Base-by-base conservation (phyloP, 805 yeast species). In the Pichia gijzeniarum region DNA sequence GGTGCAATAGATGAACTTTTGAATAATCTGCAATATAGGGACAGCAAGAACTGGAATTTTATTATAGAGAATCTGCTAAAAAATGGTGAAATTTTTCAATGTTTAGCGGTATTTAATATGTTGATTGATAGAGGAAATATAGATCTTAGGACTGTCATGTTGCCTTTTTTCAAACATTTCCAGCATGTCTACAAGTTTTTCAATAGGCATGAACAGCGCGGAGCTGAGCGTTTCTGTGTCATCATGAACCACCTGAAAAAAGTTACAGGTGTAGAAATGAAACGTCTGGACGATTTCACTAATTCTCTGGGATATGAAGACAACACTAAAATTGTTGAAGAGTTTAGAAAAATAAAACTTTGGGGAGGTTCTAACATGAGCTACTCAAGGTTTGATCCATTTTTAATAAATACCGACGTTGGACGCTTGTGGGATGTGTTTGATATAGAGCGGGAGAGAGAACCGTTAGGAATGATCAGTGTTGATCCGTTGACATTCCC, bases 391-490 rank as follows among this genome's bases (percentile, higher is more conserved):
- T 25, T 25, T 25, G 28, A 25, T 25, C 6, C 28, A 7, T 25
- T 25, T 25, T 25, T 25, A 25, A 6, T 7, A 7, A 10, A 7
- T 30, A 30, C 5, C 14, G 33, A 30, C 13, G 7, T 31, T 12
- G 31, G 16, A 34, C 22, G 34, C 3, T 36, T 42, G 17, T 42
- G 45, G 45, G 31, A 28, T n/a, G 40, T 35, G n/a, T 35, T 31
- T 4, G 40, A 27, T 17, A 14, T 30, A 31, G 43, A 33, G 16
- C 35, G 31, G 3, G 37, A 21, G 14, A 20, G 18, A 25, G 28
- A 5, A n/a, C 10, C 37, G 5, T 3, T 13, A 6, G 43, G 27
- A 17, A 19, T 31, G 36, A 16, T 39, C 5, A 21, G 37, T 30
- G 37, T 40, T 14, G 37, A 40, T 22, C 43, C 43, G 6, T 8